A percentile compares a stretch with the other conserved stretches of the same genome.
These are phyloP conservation scores for Lachnellula cervina DNA, from an alignment of 2,329 filamentous ascomycete species.

Conservation along the genomic window DNA sequence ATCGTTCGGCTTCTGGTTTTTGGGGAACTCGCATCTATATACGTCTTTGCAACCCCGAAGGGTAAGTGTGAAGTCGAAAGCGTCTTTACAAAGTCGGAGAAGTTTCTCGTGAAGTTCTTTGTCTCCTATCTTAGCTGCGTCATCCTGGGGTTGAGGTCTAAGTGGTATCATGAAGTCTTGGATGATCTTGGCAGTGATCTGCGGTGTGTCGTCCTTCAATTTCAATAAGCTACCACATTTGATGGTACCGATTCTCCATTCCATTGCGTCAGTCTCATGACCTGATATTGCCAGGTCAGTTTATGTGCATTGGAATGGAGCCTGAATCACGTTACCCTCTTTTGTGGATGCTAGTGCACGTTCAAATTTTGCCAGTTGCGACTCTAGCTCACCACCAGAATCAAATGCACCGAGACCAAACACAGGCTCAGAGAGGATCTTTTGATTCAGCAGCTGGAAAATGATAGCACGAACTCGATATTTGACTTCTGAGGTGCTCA, in stretches of 20 bases:
- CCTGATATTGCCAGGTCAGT: background rate
- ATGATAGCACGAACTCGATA: constrained; percentile 1
- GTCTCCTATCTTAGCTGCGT: background rate
- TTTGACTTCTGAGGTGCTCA: background rate
- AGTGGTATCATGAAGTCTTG: background rate
- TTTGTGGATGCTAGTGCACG: background rate
- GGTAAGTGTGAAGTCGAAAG: background rate
- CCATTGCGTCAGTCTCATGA: background rate
- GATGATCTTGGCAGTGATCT: background rate
- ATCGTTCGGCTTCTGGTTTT: background rate
- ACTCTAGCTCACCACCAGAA: background rate
- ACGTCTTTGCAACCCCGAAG: background rate
- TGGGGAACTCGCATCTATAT: background rate
- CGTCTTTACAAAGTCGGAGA: background rate
- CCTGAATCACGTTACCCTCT: background rate
- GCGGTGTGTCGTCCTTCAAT: background rate
- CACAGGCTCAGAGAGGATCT: background rate
- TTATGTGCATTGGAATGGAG: no score
- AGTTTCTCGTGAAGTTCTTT: background rate
- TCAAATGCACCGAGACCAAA: constrained; percentile 7
- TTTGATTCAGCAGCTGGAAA: constrained; percentile 1
- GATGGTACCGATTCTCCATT: constrained; percentile 6
- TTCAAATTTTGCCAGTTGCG: background rate
- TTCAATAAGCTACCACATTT: background rate
- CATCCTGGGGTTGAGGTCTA: background rate